Base-by-base conservation (phyloP, 768 basidiomycete species). In the Mycena vulgaris region DNA sequence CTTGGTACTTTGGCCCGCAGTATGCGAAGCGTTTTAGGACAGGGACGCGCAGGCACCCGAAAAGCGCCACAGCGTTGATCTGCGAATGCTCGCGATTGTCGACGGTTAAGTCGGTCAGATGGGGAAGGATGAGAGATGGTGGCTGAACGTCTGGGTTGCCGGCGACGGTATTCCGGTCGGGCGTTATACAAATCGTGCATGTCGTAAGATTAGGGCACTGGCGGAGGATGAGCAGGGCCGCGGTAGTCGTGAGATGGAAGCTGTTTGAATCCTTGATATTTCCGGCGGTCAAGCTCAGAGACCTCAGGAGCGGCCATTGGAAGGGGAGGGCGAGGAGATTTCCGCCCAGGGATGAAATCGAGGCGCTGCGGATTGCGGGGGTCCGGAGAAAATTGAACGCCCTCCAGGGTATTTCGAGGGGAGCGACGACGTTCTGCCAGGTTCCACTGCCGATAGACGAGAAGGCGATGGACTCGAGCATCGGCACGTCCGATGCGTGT, bases 31-130 rank as follows among this genome's bases (percentile, higher is more conserved):
- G 57, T 30, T 59, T 31, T n/a, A 66, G 49, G 1, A n/a, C 65
- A 11, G 65, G 65, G 27, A 59, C 37, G 21, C 23, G 65, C 8
- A 66, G 39, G 35, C 31, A 13, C 1, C 39, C 17, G 57, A 66
- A 66, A 19, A 66, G 21, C 28, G 57, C 7, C 17, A 66, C 8
- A 16, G 28, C 47, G 57, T 66, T 58, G 27, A 7, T n/a, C 37
- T 59, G 48, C 3, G 47, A 58, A 25, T 66, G 37, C 33, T 66
- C 65, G 57, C 65, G 65, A 28, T 66, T 66, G 57, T 66, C 65
- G 13, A 66, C 23, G 3, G 48, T 53, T 28, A 66, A 33, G 2
- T 40, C 21, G 47, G 27, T 52, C 3, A 66, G 57, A 21, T 37
- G 37, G 25, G 23, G 9, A 25, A 66, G 65, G 3, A 19, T 9